phyloP scores from a whole-genome alignment of 768 basidiomycete genomes.

The Mrakia frigida region DNA sequence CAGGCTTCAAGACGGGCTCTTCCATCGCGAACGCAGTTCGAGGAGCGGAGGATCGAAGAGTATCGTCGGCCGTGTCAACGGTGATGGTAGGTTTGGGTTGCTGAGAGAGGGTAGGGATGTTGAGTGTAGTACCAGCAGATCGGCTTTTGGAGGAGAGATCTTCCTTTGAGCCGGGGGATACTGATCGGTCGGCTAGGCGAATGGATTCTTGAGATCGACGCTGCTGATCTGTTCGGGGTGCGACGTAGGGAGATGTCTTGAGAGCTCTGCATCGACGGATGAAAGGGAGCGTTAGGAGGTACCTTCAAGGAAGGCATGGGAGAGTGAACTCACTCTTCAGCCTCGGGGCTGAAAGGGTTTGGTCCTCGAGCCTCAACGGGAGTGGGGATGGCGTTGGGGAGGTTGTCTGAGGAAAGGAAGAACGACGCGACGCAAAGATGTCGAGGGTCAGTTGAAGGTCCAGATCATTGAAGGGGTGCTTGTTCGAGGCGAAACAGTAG shows the following conservation, averaged over 20 bases:
- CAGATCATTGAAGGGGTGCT: no score
- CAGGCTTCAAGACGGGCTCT: neutral
- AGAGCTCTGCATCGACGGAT: neutral
- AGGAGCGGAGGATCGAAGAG: neutral
- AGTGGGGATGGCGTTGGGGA: neutral
- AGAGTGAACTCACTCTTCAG: neutral
- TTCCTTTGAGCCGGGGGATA: neutral
- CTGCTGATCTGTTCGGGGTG: neutral
- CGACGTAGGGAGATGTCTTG: neutral
- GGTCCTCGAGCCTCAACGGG: neutral
- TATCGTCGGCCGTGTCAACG: neutral
- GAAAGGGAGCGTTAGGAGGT: no score
- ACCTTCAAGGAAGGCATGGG: no score
- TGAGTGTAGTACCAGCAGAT: neutral
- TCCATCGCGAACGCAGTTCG: neutral
- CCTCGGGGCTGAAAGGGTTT: neutral
- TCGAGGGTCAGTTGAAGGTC: no score
- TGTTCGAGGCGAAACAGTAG: no score
- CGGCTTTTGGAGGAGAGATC: neutral
- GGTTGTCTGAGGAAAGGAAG: slow-evolving; percentile 31
- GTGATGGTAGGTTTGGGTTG: neutral
- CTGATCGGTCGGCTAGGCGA: neutral
- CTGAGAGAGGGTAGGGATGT: neutral
- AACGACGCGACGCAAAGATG: neutral
- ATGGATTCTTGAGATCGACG: neutral